Base-by-base conservation (phyloP, 805 yeast species). In the Torulaspora indica region DNA sequence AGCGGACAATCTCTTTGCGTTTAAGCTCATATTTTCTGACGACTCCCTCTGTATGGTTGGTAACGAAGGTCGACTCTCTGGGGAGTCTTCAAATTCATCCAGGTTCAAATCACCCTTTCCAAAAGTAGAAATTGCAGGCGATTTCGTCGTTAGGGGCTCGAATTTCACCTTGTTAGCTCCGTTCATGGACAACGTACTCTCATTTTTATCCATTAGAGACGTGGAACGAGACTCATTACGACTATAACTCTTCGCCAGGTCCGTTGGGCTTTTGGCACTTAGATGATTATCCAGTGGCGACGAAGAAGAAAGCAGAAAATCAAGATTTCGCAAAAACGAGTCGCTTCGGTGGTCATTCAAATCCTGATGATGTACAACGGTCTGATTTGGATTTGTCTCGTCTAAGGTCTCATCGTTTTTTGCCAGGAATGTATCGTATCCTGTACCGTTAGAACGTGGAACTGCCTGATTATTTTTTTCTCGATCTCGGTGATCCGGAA, bases 81-180 rank as follows among this genome's bases (percentile, higher is more conserved):
- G 22, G 14, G 37, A 25, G 15, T 45, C 48, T 9, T 40, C 46
- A 31, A 66, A 52, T 6, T 56, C 70, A 38, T 68, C 72, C 22
- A 76, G 59, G 0, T 71, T 66, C 31, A 79, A 63, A 44, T 76
- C 74, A 2, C 85, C 85, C 36, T 67, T 66, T 3, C 85, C 85
- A 54, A 79, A 55, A 0, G 82, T 71, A 23, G 74, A 68, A 10
- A 78, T 57, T 0, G 79, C 76, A 3, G 77, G 74, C 68, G 48
- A 74, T 53, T 12, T 75, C 51, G 8, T 75, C 66, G 48, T 69
- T 66, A 57, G 71, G 67, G 54, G 55, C 43, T 58, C 53, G 32
- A 62, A 61, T 39, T 59, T 56, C 4, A 61, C 64, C 33, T 54
- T 60, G 25, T 53, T 54, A 4, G 54, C 42, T 8, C 43, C 38